A percentile compares a stretch with the other conserved stretches of the same genome.
These are phyloP conservation scores for Fusarium kyushuense DNA, from an alignment of 2,329 filamentous ascomycete species.

Conservation along the genomic window DNA sequence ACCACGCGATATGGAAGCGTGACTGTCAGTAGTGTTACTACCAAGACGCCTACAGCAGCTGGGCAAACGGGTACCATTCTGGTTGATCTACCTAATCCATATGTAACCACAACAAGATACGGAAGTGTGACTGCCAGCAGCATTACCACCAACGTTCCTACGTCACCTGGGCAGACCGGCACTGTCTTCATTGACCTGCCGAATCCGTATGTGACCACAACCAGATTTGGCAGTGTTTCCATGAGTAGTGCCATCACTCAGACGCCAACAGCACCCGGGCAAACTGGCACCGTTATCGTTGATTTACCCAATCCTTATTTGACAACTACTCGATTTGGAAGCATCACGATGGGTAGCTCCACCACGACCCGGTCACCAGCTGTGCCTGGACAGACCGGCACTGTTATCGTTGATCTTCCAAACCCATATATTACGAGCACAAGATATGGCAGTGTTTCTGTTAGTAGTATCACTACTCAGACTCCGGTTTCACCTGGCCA, in stretches of 20 bases:
- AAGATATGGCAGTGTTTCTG: neutral
- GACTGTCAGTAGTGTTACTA: neutral
- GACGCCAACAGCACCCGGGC: neutral
- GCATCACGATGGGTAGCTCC: neutral
- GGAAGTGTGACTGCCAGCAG: neutral
- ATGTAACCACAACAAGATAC: neutral
- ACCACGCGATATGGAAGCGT: conserved; percentile 2
- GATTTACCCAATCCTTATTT: neutral
- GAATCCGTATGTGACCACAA: neutral
- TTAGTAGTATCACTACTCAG: neutral
- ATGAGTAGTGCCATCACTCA: neutral
- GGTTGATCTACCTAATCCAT: neutral
- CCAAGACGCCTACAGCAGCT: neutral
- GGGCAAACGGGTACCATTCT: neutral
- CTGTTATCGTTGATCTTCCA: neutral
- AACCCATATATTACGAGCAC: neutral
- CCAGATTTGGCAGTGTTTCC: neutral
- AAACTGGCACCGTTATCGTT: conserved; percentile 8
- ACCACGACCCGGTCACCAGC: neutral
- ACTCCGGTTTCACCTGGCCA: neutral
- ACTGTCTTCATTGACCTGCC: conserved; percentile 1
- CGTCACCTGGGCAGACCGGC: neutral
- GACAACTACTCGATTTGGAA: conserved; percentile 1
- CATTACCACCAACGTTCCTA: neutral
- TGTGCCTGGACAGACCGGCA: conserved; percentile 1